phyloP scores from a whole-genome alignment of 768 basidiomycete species.

The Amanita muscaria region DNA sequence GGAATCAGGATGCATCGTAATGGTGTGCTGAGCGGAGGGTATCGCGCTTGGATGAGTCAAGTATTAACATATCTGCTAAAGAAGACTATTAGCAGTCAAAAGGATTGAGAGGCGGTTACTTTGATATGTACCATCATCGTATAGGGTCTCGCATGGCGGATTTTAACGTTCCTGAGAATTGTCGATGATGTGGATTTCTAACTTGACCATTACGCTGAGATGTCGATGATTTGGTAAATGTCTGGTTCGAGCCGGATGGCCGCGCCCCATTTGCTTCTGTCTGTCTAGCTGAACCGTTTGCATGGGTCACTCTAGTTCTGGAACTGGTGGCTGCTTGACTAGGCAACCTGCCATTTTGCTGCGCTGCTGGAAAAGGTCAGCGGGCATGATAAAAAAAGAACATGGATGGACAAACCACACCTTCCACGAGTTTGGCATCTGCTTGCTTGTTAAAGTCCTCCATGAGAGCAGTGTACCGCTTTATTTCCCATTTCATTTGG shows the following conservation, averaged over 20 bases:
- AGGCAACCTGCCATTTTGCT: conserved; percentile 6
- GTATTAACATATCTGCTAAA: background rate
- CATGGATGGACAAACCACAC: conserved; percentile 25
- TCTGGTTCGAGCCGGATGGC: background rate
- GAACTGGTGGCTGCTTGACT: conserved; percentile 2
- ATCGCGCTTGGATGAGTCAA: background rate
- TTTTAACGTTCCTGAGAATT: conserved; percentile 7
- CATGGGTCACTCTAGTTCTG: background rate
- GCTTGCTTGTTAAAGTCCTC: conserved; percentile 77
- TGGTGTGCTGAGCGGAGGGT: no score
- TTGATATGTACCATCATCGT: background rate
- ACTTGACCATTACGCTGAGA: background rate
- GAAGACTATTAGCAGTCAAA: background rate
- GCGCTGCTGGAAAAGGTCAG: background rate
- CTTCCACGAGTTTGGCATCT: conserved; percentile 56
- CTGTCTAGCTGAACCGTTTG: conserved; percentile 3
- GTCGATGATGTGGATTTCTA: conserved; percentile 4
- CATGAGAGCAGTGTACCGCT: conserved; percentile 70
- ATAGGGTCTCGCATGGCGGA: conserved; percentile 7
- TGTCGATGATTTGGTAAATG: background rate
- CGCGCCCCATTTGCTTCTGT: background rate
- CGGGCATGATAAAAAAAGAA: background rate
- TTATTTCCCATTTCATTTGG: conserved; percentile 80
- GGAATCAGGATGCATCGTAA: no score
- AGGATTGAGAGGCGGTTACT: background rate